Evolutionary conservation across 164 flowering plant species (phyloP), one percentile per base, ranked within the genome.

Genomic region (Dillenia suffruticosa): DNA sequence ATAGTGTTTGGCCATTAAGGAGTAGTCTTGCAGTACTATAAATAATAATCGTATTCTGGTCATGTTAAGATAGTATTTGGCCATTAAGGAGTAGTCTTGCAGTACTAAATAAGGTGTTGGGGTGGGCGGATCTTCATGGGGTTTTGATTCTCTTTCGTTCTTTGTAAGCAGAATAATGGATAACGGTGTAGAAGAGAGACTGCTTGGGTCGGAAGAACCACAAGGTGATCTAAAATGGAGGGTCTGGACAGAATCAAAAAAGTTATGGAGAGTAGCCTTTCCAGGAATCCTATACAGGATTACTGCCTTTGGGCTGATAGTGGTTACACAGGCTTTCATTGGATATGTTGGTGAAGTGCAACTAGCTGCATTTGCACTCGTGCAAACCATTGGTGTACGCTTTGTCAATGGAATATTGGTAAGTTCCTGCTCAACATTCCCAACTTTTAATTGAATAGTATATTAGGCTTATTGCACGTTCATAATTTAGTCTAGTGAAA

Each of bases 401-500:
- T 72, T 68, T 22, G 59, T 52, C 10, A 63, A 63, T 63, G 76
- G 72, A 10, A 57, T 72, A 11, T 26, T 72, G 58, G 76, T 72
- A 68, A 51, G 68, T 16, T 54, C 26, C 40, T 32, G 40, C 40
- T 32, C 7, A 32, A 32, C 40, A 32, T 5, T 32, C 40, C 40
- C 40, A 32, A 32, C 6, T 32, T 32, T 32, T 5, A 32, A 32
- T 32, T 32, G 40, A 32, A 5, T 7, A 32, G 40, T 32, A 32
- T 0, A 32, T 32, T 32, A 32, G 40, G 40, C 40, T 32, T 32
- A 32, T 32, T 26, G 5, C 40, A 26, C 2, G 40, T 5, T 1
- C 1, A 26, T 26, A 26, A 26, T 26, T 26, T 26, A 5, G 40
- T 26, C 40, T 26, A 26, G 40, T 26, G 40, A 26, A 26, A 26